These are phyloP conservation scores for Brassica napus DNA, from an alignment of 345 rosid genomes.

Conservation along the genomic window Da-Ae NC_063438.1:22878501-22879000, in stretches of 20 bases:
- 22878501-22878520: background rate
- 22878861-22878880: background rate
- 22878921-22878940: background rate
- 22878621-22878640: background rate
- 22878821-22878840: background rate
- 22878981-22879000: background rate
- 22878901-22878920: background rate
- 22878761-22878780: background rate
- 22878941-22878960: background rate
- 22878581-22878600: background rate
- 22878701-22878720: background rate
- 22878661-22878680: background rate
- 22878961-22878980: background rate
- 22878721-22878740: background rate
- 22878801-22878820: background rate
- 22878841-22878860: background rate
- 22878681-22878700: background rate
- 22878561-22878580: background rate
- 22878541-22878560: background rate
- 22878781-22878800: background rate
- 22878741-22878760: background rate
- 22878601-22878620: background rate
- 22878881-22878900: background rate
- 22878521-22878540: background rate
- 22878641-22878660: background rate